Base-by-base conservation (phyloP, 208 protist genomes). In the Crithidia fasciculata region DNA sequence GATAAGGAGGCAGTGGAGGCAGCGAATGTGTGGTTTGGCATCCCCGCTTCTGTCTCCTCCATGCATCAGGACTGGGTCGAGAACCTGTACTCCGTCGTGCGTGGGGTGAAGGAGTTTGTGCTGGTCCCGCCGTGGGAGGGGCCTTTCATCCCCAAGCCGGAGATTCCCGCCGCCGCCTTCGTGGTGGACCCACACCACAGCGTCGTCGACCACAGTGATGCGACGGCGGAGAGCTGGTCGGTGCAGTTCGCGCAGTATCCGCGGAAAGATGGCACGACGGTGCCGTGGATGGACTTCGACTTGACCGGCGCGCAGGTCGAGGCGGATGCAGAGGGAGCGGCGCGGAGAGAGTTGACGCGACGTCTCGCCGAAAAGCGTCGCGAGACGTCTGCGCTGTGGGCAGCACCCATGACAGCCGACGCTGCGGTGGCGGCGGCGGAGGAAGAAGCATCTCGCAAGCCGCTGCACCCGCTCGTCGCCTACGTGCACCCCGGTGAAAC, bases 61-160 rank as follows among this genome's bases (percentile, higher is more conserved):
- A 80, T 95, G 83, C 95, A 98, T 66, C 92, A 96, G 76, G 95
- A 98, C 82, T 95, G 85, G 84, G 95, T 95, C 28, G 93, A 98
- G 78, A 98, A 98, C 70, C 80, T 98, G 16, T 98, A 98, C 81
- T 68, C 86, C 7, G 93, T 97, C 5, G 84, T 98, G 44, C 84
- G 90, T 10, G 95, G 95, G 4, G 86, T 92, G 54, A 98, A 98
- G 84, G 89, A 93, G 72, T 97, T 97, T 53, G 68, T 93, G n/a
- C 81, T 97, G 40, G 71, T 97, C 41, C 91, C 93, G 5, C 91
- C 93, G 16, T 97, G 93, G 93, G 91, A 97, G 65, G 88, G 85
- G 12, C 80, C 86, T 10, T 92, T 90, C 69, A 81, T 98, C 12
- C 87, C 91, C 10, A 94, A 96, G 76, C 84, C 88, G 10, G 85